A percentile compares a stretch with the other conserved stretches of the same genome.
These are phyloP conservation scores for Phytopythium chamaehyphon DNA, from an alignment of 352 stramenopile genomes.

Conservation along the genomic window DNA sequence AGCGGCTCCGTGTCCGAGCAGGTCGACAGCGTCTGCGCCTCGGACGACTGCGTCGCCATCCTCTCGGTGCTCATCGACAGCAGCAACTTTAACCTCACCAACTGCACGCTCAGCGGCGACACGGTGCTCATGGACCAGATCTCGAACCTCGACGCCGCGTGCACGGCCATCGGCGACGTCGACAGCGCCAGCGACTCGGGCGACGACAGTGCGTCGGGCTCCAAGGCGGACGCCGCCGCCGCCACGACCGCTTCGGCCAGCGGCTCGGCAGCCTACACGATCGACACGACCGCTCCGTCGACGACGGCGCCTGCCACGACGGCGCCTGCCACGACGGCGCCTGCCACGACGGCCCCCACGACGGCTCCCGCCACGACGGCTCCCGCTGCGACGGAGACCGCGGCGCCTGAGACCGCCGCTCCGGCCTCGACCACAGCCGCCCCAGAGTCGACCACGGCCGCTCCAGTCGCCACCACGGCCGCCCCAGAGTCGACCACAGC, in stretches of 20 bases:
- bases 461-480: not conserved
- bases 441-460: conserved; percentile 1
- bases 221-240: not conserved
- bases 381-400: conserved; percentile 1
- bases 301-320: conserved; percentile 3
- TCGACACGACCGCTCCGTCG: conserved; percentile 7
- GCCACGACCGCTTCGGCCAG: not conserved
- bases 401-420: conserved; percentile 3
- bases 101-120: conserved; percentile 51
- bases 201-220: not conserved
- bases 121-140: conserved; percentile 50
- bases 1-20: conserved; percentile 26
- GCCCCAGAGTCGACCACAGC: conserved; percentile 5
- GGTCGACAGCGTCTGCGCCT: conserved; percentile 37
- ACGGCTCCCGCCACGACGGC: not conserved
- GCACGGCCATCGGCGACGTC: conserved; percentile 19
- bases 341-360: conserved; percentile 5
- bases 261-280: not conserved
- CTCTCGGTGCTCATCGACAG: conserved; percentile 37
- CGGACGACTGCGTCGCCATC: conserved; percentile 36
- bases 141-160: conserved; percentile 33
- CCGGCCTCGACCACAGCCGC: conserved; percentile 6
- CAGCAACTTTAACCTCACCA: conserved; percentile 43
- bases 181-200: conserved; percentile 1
- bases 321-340: conserved; percentile 6